Evolutionary conservation across 2,329 filamentous ascomycete genomes (phyloP), one percentile per base, ranked within the genome.

Genomic region (Alternaria incomplexa): DNA sequence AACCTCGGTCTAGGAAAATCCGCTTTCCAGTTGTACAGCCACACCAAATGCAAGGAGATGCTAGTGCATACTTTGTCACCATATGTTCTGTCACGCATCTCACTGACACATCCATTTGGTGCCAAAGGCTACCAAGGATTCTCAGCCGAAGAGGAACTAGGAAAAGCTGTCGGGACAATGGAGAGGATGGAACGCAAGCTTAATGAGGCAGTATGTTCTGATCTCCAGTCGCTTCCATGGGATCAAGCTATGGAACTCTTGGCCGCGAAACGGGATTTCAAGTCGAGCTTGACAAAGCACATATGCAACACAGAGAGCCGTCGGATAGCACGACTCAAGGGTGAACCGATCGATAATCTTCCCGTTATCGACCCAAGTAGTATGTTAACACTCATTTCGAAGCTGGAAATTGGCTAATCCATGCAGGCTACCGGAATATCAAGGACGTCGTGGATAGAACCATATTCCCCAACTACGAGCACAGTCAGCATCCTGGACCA

Each of bases 11-110:
- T 79, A 1, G 73, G 71, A 20, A 74, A 69, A 23, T 62, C 71
- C 32, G 76, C 76, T 15, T 77, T 77, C 50, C 65, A 72, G 11
- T 64, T 76, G 17, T 79, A 73, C 56, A 58, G 56, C 15, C 58
- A 72, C 36, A 69, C 68, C 3, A 72, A 71, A 40, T 69, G 74
- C 30, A 80, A 80, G 57, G 76, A 79, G 48, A 77, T 80, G 69
- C 66, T 80, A 4, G 52, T 76, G 11, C 75, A 79, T 45, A 79
- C 73, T 4, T 25, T 77, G 13, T 76, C 77, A 9, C 73, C 75
- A 32, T 67, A 69, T 20, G 61, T 78, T 2, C 65, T 80, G 12
- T 71, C 73, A 10, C 72, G 73, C 3, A 78, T 79, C 25, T 77
- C 77, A 15, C 56, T 73, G 17, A 73, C 70, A 7, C 76, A 79